phyloP scores from a whole-genome alignment of 176 grass and related monocot species.

The Bonia amplexicaulis region DNA sequence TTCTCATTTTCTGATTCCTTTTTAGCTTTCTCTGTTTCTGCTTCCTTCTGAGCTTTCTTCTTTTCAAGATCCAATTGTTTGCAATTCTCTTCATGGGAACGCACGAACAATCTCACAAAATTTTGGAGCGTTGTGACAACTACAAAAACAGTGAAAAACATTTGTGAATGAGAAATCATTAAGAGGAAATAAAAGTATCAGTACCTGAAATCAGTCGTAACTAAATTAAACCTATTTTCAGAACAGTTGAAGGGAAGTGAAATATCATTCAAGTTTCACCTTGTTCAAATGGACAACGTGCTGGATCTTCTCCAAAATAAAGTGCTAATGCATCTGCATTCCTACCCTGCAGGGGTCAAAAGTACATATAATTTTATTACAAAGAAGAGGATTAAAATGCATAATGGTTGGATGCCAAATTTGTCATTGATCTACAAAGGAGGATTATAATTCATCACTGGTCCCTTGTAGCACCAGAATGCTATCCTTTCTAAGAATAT shows the following conservation, averaged over 20 bases:
- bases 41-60: slow-evolving; percentile 80
- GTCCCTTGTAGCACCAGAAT: background rate
- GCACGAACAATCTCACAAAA: slow-evolving; percentile 74
- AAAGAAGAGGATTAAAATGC: background rate
- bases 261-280: slow-evolving; percentile 45
- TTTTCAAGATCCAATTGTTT: slow-evolving; percentile 85
- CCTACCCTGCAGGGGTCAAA: slow-evolving; percentile 57
- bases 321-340: slow-evolving; percentile 97
- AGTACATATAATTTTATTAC: background rate
- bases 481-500: background rate
- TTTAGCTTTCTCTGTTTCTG: slow-evolving; percentile 79
- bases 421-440: background rate
- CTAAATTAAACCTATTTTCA: slow-evolving; percentile 8
- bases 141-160: slow-evolving; percentile 23
- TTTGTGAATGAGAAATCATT: slow-evolving; percentile 6
- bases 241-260: background rate
- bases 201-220: background rate
- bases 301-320: slow-evolving; percentile 99
- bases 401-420: slow-evolving; percentile 5
- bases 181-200: background rate
- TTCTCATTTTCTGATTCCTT: slow-evolving; percentile 33
- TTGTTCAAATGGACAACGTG: slow-evolving; percentile 92
- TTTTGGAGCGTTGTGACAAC: slow-evolving; percentile 80
- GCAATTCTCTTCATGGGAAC: slow-evolving; percentile 90
- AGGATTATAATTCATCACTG: background rate